phyloP scores from a whole-genome alignment of 148 eudicot species.

The Chenopodium quinoa region DNA sequence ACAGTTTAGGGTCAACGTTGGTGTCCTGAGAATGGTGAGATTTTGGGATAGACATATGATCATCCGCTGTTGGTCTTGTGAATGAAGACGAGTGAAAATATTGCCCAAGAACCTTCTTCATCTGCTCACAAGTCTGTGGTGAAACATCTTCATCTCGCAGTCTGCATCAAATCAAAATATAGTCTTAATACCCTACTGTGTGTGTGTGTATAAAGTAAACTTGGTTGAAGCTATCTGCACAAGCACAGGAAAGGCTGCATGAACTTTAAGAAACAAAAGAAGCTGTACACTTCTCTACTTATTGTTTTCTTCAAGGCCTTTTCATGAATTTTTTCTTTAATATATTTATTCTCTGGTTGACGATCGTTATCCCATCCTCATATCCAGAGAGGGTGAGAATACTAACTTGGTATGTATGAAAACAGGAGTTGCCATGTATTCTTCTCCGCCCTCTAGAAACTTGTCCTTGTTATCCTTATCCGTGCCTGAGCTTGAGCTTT shows the following conservation, averaged over 20 bases:
- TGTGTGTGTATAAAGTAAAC: not conserved
- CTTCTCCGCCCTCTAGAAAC: constrained; percentile 64
- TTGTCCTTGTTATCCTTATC: constrained; percentile 74
- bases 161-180: constrained; percentile 37
- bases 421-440: constrained; percentile 72
- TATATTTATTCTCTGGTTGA: not conserved
- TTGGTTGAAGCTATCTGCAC: not conserved
- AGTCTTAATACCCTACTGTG: not conserved
- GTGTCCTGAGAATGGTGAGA: constrained; percentile 15
- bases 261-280: not conserved
- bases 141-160: constrained; percentile 59
- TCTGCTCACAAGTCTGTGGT: constrained; percentile 37
- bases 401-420: constrained; percentile 84
- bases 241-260: not conserved
- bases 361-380: not conserved
- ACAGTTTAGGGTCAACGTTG: constrained; percentile 30
- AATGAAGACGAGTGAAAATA: constrained; percentile 70
- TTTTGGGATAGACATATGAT: constrained; percentile 20
- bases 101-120: constrained; percentile 53
- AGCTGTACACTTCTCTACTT: not conserved
- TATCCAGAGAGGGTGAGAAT: not conserved
- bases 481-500: constrained; percentile 50
- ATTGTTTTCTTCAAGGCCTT: not conserved
- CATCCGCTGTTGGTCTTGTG: constrained; percentile 36
- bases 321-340: not conserved